A percentile compares a stretch with the other conserved stretches of the same genome.
Conservation (phyloP, 345 rosid species). For the Clarkia xantiana region DNA sequence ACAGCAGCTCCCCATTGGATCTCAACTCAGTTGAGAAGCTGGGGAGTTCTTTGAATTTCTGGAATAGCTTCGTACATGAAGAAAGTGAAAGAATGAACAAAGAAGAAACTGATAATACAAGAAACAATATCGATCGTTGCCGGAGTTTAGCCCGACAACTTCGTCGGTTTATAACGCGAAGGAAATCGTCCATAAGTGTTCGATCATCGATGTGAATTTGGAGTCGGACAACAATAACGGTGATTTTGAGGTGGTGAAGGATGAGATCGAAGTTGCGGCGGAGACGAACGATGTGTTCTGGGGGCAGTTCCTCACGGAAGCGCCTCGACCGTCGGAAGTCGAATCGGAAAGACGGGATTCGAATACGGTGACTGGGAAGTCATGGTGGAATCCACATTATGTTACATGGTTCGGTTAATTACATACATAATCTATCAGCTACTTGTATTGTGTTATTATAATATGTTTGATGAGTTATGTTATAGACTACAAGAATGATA, state of each 20-base stretch:
- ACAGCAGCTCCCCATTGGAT: conserved; percentile 3
- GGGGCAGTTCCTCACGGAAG: conserved; percentile 42
- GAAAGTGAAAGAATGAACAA: conserved; percentile 11
- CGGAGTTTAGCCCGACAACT: conserved; percentile 18
- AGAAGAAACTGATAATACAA: conserved; percentile 10
- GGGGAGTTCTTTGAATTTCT: conserved; percentile 25
- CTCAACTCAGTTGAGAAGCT: conserved; percentile 22
- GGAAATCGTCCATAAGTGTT: conserved; percentile 7
- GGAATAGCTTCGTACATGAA: conserved; percentile 21
- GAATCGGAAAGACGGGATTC: conserved; percentile 1
- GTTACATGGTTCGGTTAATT: background rate
- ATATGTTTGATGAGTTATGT: too few species aligned
- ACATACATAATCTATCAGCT: too few species aligned
- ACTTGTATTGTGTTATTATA: too few species aligned
- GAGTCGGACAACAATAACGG: conserved; percentile 8
- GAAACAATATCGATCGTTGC: conserved; percentile 20
- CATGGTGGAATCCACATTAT: conserved; percentile 18
- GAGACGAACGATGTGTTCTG: conserved; percentile 43
- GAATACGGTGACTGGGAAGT: conserved; percentile 7
- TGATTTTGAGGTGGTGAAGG: conserved; percentile 6
- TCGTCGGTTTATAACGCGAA: conserved; percentile 8
- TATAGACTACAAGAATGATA: too few species aligned
- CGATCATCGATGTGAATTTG: conserved; percentile 10
- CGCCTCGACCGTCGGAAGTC: conserved; percentile 18
- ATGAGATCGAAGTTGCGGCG: background rate